Base-by-base conservation (phyloP, 2,329 filamentous ascomycete genomes). In the Aspergillus clavatus region DNA sequence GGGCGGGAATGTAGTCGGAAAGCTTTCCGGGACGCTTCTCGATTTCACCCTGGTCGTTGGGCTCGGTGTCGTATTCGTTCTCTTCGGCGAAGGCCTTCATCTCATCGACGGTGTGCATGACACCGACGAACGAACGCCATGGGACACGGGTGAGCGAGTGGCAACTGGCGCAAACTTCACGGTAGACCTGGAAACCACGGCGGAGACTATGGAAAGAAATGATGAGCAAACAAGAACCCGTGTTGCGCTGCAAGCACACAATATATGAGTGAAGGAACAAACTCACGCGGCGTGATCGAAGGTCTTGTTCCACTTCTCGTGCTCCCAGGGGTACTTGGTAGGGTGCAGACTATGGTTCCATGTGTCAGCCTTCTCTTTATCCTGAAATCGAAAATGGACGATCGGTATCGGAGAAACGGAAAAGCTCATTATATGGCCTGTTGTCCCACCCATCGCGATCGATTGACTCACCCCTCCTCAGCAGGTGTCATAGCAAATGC, bases 131-230 rank as follows among this genome's bases (percentile, higher is more conserved):
- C 47, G 86, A 67, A 72, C 93, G 89, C 82, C 94, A 98, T 49
- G 93, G 91, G 48, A 98, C 83, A 77, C 93, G 88, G 73, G 79
- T 84, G 54, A 98, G 84, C 53, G 93, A 98, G 80, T 98, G 93
- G 82, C 93, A 98, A 62, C 89, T 89, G 52, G 90, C 83, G 81
- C 93, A 98, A 66, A 98, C 93, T 77, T 98, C 93, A 61, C 86
- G 89, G 81, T 98, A 98, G 68, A 98, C 93, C 77, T 95, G 90
- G 83, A 97, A 98, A 75, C 93, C 93, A 78, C 93, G 90, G 72
- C 93, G 93, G 58, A 98, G 89, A 63, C 90, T 95, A 58, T 6
- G 48, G 23, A 26, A 46, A n/a, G 43, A 51, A 61, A 46, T 60
- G 49, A 56, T 55, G 26, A 54, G 52, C 50, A 46, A 55, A 47